These are phyloP conservation scores for Puccinellia tenuiflora DNA, from an alignment of 176 grass and related monocot genomes.

Conservation along the genomic window DNA sequence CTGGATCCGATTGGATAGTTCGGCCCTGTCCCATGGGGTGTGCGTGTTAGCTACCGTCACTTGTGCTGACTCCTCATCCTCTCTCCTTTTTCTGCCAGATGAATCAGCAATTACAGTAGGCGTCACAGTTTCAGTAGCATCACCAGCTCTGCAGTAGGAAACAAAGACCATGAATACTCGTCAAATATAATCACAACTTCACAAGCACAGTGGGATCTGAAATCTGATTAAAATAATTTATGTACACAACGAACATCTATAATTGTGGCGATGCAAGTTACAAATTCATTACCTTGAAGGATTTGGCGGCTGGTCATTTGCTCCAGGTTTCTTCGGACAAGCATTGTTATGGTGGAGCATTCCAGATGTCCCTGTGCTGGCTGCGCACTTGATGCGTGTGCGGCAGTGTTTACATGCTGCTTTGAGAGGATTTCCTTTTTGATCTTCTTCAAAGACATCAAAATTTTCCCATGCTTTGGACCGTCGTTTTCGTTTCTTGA, in stretches of 20 bases:
- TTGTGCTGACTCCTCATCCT: not conserved
- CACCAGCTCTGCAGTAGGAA: not conserved
- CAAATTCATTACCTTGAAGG: not conserved
- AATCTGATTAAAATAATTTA: too few species aligned
- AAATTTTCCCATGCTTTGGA: slow-evolving; percentile 4
- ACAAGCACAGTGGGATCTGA: too few species aligned
- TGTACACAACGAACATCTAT: not conserved
- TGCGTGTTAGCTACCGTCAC: not conserved
- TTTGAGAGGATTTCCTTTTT: not conserved
- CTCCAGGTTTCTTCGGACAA: not conserved
- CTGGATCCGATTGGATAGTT: not conserved
- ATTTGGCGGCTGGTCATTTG: not conserved
- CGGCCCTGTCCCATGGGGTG: not conserved
- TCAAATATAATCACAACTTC: too few species aligned
- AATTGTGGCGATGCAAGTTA: not conserved
- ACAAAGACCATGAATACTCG: not conserved
- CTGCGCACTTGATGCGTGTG: not conserved
- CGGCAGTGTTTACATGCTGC: not conserved
- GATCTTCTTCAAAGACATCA: not conserved
- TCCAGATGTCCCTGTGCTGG: not conserved
- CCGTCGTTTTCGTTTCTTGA: not conserved
- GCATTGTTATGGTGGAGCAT: slow-evolving; percentile 10
- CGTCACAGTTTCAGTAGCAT: not conserved
- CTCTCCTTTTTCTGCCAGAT: not conserved
- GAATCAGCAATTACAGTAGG: not conserved